Evolutionary conservation across 495 filamentous ascomycete species (phyloP).

Genomic region (Penicillium odoratum): DNA sequence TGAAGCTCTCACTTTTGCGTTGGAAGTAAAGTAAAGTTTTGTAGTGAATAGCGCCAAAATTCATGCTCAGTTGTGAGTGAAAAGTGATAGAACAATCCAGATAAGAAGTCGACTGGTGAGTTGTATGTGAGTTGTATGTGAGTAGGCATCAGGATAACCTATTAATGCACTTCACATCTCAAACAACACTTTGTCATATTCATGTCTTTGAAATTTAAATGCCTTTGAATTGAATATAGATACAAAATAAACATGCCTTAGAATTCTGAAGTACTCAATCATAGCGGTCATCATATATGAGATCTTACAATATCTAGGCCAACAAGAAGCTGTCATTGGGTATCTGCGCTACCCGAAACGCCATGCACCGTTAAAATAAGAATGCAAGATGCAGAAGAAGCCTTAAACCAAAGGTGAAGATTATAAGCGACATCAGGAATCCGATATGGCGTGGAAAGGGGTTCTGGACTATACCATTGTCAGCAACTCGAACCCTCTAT

Average conservation of each 20-base stretch:
- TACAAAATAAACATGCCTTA: neutral
- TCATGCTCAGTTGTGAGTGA: too few species aligned
- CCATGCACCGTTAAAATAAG: slow-evolving; percentile 17
- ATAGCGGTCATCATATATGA: slow-evolving; percentile 10
- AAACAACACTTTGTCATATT: too few species aligned
- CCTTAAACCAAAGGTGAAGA: neutral
- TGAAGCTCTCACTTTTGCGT: too few species aligned
- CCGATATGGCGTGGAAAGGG: neutral
- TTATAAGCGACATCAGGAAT: neutral
- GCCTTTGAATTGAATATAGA: neutral
- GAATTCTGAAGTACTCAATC: neutral
- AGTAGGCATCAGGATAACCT: too few species aligned
- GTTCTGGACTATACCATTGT: neutral
- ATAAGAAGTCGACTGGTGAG: too few species aligned
- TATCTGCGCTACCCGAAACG: slow-evolving; percentile 23
- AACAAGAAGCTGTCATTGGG: slow-evolving; percentile 14
- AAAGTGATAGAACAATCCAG: too few species aligned
- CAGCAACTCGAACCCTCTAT: neutral
- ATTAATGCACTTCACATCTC: too few species aligned
- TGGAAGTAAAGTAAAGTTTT: too few species aligned
- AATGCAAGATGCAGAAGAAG: neutral
- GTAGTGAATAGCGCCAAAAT: too few species aligned
- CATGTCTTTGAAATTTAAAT: too few species aligned
- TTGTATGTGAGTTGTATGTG: too few species aligned
- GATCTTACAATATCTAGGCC: slow-evolving; percentile 9